Evolutionary conservation across 2,329 filamentous ascomycete genomes (phyloP), one percentile per base, ranked within the genome.

Genomic region (Davidsoniella eucalypti): DNA sequence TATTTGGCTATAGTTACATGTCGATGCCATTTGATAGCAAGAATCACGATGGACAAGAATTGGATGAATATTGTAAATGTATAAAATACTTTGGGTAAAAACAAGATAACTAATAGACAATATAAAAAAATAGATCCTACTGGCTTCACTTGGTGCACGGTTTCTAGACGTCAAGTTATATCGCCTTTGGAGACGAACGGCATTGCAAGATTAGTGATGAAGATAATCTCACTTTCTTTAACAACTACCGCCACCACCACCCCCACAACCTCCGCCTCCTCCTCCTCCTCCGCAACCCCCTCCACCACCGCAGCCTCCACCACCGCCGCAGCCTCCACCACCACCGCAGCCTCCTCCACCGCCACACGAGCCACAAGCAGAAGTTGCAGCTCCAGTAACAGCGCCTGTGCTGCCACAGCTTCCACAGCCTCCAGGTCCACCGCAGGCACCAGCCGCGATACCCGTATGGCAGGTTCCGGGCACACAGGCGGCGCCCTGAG

Each of bases 381-480:
- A 21, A 21, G 18, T 21, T 2, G 18, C 4, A 21, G 18, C 18
- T 21, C 18, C 18, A 45, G 60, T 49, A 44, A 57, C 49, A 21
- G 18, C 18, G 18, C 18, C 18, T 21, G 18, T 21, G 3, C 53
- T 53, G 21, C 50, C 49, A 41, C 47, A 46, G 29, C 29, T 41
- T 18, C 62, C 61, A 41, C 64, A 60, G 1, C 67, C 63, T 0
- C 64, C 63, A 1, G 67, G 64, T 4, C 64, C 63, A 37, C 70
- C 67, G 42, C 69, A 67, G 5, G 65, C 66, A 2, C 71, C 69
- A 2, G 64, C 64, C 0, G 67, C 65, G 0, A 68, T 62, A 2
- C 65, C 66, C 2, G 64, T 64, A 4, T 66, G 66, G 55, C 75
- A 78, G 1, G 69, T 75, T 0, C 73, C 75, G 2, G 59, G 58